Evolutionary conservation across 306 rosid species (phyloP).

Genomic region (Leucaena leucocephala): DNA sequence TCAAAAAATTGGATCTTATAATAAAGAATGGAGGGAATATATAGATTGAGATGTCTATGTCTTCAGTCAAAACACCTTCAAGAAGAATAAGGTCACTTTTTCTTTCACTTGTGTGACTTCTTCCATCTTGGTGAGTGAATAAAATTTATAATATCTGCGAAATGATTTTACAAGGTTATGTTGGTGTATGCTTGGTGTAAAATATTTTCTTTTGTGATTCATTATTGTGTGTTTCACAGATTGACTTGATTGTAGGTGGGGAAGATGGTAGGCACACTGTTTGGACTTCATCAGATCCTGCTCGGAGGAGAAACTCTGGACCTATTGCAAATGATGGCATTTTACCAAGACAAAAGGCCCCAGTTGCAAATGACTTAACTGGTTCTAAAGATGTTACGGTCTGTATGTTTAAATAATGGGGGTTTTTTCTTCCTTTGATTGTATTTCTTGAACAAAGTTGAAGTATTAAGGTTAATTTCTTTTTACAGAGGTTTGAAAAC

Average conservation of each 20-base stretch:
- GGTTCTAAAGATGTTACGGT: constrained; percentile 72
- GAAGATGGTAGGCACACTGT: constrained; percentile 76
- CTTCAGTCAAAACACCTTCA: too few species aligned
- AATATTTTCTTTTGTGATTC: background rate
- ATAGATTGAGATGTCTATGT: background rate
- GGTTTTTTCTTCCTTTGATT: background rate
- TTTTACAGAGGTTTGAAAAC: background rate
- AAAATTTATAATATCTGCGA: background rate
- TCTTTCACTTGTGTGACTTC: background rate
- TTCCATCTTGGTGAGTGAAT: background rate
- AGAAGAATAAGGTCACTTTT: constrained; percentile 8
- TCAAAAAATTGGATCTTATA: too few species aligned
- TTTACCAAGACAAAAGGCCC: constrained; percentile 67
- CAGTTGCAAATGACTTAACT: constrained; percentile 59
- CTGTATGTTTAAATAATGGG: constrained; percentile 29
- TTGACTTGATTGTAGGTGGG: constrained; percentile 57
- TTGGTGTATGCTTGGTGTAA: background rate
- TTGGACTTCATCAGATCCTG: constrained; percentile 74
- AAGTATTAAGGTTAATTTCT: constrained; percentile 19
- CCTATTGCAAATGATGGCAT: constrained; percentile 64
- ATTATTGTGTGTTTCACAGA: constrained; percentile 12
- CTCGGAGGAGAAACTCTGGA: constrained; percentile 84
- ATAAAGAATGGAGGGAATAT: too few species aligned
- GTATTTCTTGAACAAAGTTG: constrained; percentile 30
- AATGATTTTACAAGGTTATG: background rate